Conservation (phyloP, 2,329 filamentous ascomycete species). For the Pyricularia grisea region DNA sequence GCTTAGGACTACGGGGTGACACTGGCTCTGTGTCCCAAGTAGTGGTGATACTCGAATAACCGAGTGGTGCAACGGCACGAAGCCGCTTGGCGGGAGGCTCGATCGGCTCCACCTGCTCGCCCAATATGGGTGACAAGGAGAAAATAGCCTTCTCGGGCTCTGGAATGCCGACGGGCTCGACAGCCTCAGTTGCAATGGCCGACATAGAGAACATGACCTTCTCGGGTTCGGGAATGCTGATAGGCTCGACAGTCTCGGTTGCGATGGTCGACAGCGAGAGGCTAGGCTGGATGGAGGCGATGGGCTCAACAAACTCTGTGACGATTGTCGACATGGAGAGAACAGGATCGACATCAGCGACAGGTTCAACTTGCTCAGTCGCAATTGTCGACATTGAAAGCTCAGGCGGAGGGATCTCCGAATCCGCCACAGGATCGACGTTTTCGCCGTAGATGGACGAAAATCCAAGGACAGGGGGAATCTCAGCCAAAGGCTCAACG, state of each 20-base stretch:
- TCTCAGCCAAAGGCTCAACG: slow-evolving; percentile 16
- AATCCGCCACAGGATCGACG: slow-evolving; percentile 32
- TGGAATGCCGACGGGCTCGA: slow-evolving; percentile 14
- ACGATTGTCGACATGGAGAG: slow-evolving; percentile 5
- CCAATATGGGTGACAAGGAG: slow-evolving; percentile 23
- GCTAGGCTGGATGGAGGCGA: slow-evolving; percentile 13
- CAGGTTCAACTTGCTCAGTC: slow-evolving; percentile 9
- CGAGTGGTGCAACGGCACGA: slow-evolving; percentile 13
- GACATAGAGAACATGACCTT: slow-evolving; percentile 22
- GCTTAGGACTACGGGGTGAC: slow-evolving; percentile 39
- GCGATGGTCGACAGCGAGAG: slow-evolving; percentile 24
- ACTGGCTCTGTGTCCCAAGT: slow-evolving; percentile 33
- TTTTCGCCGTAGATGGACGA: slow-evolving; percentile 33
- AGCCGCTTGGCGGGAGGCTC: slow-evolving; percentile 11
- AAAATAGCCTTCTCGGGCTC: slow-evolving; percentile 11
- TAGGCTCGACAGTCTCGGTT: slow-evolving; percentile 17
- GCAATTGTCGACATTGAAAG: slow-evolving; percentile 5
- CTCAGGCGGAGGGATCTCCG: slow-evolving; percentile 13
- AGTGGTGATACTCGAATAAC: slow-evolving; percentile 30
- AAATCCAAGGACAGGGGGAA: slow-evolving; percentile 14
- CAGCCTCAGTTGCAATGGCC: slow-evolving; percentile 18
- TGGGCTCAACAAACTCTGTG: slow-evolving; percentile 9
- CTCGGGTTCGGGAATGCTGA: slow-evolving; percentile 12
- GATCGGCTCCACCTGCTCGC: slow-evolving; percentile 20
- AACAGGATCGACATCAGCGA: slow-evolving; percentile 13